Percentiles rank a stretch among this genome's conserved stretches.
Conservation (phyloP, 805 yeast genomes). For the Lipomyces sp. region DNA sequence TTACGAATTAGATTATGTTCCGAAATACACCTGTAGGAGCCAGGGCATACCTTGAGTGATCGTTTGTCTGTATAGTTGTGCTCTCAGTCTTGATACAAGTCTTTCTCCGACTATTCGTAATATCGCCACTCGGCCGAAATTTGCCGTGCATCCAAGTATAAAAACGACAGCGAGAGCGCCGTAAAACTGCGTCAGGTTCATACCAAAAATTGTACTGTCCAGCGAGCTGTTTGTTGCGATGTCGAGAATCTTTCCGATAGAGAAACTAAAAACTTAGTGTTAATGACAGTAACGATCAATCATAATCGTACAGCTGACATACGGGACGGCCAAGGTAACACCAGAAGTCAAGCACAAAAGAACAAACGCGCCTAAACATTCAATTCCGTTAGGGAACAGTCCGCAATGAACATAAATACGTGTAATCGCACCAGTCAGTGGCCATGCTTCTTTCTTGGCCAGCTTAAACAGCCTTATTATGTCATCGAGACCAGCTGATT, state of each 20-base stretch:
- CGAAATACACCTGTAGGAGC: background rate
- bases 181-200: slow-evolving; percentile 68
- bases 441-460: slow-evolving; percentile 61
- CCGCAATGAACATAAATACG: background rate
- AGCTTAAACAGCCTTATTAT: slow-evolving; percentile 56
- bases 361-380: slow-evolving; percentile 56
- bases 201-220: slow-evolving; percentile 55
- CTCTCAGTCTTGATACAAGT: slow-evolving; percentile 80
- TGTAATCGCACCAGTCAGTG: slow-evolving; percentile 46
- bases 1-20: background rate
- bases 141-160: slow-evolving; percentile 73
- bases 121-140: slow-evolving; percentile 77
- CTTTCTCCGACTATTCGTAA: slow-evolving; percentile 83
- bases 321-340: slow-evolving; percentile 79
- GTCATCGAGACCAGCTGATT: slow-evolving; percentile 45
- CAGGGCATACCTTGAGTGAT: slow-evolving; percentile 58
- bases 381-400: background rate
- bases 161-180: slow-evolving; percentile 65
- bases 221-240: slow-evolving; percentile 54
- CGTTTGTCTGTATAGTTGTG: slow-evolving; percentile 74
- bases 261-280: slow-evolving; percentile 17
- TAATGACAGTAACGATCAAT: background rate
- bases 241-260: slow-evolving; percentile 87
- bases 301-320: slow-evolving; percentile 41
- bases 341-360: slow-evolving; percentile 74